A percentile compares a stretch with the other conserved stretches of the same genome.
These are phyloP conservation scores for Podaxis sp. DNA, from an alignment of 768 basidiomycete genomes.

Conservation along the genomic window DNA sequence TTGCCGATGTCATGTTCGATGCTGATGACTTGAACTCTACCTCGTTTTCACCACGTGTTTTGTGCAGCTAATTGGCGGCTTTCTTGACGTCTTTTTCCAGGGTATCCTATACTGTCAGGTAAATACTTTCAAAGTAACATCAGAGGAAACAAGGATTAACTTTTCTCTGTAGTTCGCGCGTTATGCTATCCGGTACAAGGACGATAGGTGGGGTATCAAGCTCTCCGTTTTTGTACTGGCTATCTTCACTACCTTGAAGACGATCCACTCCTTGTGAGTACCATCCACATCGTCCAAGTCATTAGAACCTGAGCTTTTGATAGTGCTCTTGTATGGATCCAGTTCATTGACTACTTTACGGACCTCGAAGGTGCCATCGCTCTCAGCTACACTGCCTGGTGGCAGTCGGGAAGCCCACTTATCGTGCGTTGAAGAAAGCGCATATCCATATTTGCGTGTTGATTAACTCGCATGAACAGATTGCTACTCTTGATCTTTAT, in stretches of 20 bases:
- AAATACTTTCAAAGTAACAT: neutral
- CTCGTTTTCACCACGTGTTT: neutral
- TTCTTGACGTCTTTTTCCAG: constrained; percentile 25
- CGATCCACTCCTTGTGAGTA: constrained; percentile 28
- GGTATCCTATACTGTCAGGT: constrained; percentile 29
- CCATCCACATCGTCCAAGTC: neutral
- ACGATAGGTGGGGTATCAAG: constrained; percentile 19
- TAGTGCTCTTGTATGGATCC: constrained; percentile 28
- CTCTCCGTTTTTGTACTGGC: constrained; percentile 21
- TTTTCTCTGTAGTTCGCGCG: constrained; percentile 20
- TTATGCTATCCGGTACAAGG: constrained; percentile 21
- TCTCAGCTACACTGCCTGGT: constrained; percentile 29
- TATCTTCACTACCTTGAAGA: constrained; percentile 25
- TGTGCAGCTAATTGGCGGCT: constrained; percentile 25
- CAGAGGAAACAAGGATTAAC: neutral
- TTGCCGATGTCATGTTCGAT: neutral
- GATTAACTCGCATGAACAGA: constrained; percentile 14
- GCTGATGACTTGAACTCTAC: neutral
- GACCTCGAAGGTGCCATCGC: constrained; percentile 26
- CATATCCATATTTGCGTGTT: neutral
- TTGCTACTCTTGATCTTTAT: constrained; percentile 26
- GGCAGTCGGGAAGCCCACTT: constrained; percentile 25
- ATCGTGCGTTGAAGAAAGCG: constrained; percentile 18
- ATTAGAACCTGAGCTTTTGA: neutral
- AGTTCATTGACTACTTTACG: constrained; percentile 23